Conservation (phyloP, 345 rosid species). For the Aethionema arabicum region DNA sequence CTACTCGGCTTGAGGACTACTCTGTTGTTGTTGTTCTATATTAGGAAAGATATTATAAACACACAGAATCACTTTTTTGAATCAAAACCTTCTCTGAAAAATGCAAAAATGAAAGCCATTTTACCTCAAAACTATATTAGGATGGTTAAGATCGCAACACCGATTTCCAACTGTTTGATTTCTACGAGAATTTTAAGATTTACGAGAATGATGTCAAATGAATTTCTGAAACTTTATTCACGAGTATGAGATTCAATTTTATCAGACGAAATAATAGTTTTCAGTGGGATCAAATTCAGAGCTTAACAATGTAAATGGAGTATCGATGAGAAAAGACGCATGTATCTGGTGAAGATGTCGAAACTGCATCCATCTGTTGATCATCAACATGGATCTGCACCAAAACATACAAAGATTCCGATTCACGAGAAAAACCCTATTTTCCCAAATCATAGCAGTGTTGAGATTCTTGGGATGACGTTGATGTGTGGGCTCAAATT, state of each 20-base stretch:
- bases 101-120: not conserved
- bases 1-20: not conserved
- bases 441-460: no score
- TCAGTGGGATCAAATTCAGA: not conserved
- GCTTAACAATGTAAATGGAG: no score
- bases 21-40: constrained; percentile 14
- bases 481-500: not conserved
- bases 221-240: not conserved
- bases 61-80: constrained; percentile 1
- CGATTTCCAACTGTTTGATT: no score
- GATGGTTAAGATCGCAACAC: not conserved
- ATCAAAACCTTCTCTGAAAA: constrained; percentile 5
- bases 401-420: no score
- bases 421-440: no score
- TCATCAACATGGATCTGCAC: no score
- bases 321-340: no score
- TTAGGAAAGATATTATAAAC: not conserved
- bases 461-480: no score
- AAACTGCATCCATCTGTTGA: no score
- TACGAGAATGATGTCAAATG: not conserved
- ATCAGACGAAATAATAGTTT: not conserved
- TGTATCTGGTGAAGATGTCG: no score
- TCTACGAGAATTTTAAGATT: not conserved
- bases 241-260: no score
- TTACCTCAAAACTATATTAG: not conserved